Evolutionary conservation across 306 rosid genomes (phyloP).

Genomic region (Medicago arabica): DNA sequence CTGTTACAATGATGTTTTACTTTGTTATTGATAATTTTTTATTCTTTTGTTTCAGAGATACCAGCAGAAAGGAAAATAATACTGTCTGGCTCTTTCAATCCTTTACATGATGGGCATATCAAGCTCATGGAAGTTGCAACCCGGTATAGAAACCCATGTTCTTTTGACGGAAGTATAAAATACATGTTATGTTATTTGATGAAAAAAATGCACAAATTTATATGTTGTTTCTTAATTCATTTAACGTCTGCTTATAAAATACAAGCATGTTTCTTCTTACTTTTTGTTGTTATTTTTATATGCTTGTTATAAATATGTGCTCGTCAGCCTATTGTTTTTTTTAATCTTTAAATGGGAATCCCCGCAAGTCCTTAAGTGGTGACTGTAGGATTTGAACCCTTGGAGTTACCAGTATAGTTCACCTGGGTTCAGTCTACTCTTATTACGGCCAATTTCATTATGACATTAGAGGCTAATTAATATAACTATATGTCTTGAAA

Average conservation of each 20-base stretch:
- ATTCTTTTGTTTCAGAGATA: conserved; percentile 49
- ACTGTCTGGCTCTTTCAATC: conserved; percentile 90
- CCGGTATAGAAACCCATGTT: conserved; percentile 55
- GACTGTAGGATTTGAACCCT: background rate
- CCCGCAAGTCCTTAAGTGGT: background rate
- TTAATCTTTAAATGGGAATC: background rate
- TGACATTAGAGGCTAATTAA: too few species aligned
- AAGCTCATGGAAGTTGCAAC: conserved; percentile 88
- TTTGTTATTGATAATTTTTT: conserved; percentile 13
- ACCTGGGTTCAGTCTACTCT: background rate
- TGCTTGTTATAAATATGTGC: conserved; percentile 26
- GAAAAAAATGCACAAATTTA: conserved; percentile 10
- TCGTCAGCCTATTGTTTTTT: conserved; percentile 2
- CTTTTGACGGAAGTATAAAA: background rate
- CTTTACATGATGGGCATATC: conserved; percentile 87
- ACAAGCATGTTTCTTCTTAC: background rate
- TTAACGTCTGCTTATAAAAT: conserved; percentile 1
- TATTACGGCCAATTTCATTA: background rate
- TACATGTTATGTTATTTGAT: too few species aligned
- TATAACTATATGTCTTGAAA: too few species aligned
- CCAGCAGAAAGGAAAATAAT: conserved; percentile 78
- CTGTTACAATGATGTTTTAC: background rate
- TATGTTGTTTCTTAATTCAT: background rate
- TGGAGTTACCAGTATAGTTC: background rate
- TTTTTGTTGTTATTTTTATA: conserved; percentile 21